Base-by-base conservation (phyloP, 306 rosid genomes). In the Vicia faba region DNA sequence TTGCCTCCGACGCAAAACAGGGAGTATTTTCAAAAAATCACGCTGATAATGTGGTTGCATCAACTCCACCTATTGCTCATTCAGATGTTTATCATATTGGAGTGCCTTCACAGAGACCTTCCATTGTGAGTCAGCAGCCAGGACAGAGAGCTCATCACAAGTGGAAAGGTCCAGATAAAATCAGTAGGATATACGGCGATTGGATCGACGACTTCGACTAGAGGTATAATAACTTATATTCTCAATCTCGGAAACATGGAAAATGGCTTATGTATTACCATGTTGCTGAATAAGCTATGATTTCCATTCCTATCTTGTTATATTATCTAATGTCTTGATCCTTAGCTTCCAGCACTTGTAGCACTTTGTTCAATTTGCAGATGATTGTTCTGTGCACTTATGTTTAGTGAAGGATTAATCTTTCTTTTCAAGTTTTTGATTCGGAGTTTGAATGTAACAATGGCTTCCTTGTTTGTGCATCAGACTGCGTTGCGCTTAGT, bases 91-190 rank as follows among this genome's bases (percentile, higher is more conserved):
- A 89, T 74, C 96, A 87, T 72, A 72, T 85, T 4, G 97, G 93
- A 46, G 87, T 88, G 69, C 84, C 97, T 53, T 88, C 91, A 10
- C 99, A 95, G 55, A 84, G 99, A 72, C 63, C 91, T 31, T 77
- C 96, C 16, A 82, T 90, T 49, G 95, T 86, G 75, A 75, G 71
- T 72, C 99, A 90, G 69, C 84, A 90, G 82, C 76, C 92, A 18
- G 97, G 97, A 50, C 96, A 78, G 80, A 85, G 95, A 88, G 43
- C 96, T 66, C 96, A 85, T 69, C 95, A 95, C 79, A 95, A 95
- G 70, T 95, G 99, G 99, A 95, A 90, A 78, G 99, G 99, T 66
- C 99, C 99, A 0, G 99, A 95, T 79, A 95, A 95, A 87, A 95
- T 95, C 82, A 95, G 99, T 79, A 76, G 91, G 86, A 95, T 95